Conservation (phyloP, 1,284 basidiomycete species). For the Acaromyces ingoldii region DNA sequence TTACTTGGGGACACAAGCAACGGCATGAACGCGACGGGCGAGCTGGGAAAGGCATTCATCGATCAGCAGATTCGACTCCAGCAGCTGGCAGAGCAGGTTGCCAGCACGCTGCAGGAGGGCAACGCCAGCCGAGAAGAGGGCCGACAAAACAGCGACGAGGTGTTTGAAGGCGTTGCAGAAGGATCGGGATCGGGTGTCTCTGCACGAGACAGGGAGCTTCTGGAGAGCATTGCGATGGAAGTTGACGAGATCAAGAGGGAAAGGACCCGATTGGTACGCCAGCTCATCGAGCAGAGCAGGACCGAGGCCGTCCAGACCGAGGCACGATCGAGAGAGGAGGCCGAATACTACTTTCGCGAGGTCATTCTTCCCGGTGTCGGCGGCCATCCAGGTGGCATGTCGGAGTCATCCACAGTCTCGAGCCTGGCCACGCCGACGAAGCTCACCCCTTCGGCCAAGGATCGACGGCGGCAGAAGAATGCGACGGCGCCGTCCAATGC, state of each 20-base stretch:
- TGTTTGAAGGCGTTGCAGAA: no score
- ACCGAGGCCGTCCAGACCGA: neutral
- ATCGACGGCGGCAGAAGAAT: slow-evolving; percentile 13
- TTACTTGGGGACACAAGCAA: neutral
- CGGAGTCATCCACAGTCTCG: neutral
- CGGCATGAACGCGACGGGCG: neutral
- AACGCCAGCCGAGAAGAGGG: neutral
- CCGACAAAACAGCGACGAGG: no score
- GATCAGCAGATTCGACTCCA: slow-evolving; percentile 2
- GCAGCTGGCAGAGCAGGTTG: neutral
- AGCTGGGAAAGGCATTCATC: neutral
- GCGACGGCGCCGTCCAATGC: slow-evolving; percentile 32
- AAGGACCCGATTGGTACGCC: neutral
- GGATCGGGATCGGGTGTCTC: no score
- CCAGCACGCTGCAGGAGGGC: neutral
- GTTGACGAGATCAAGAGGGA: slow-evolving; percentile 1
- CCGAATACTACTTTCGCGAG: no score
- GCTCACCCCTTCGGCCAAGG: neutral
- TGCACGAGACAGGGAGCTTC: neutral
- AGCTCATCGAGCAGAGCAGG: neutral
- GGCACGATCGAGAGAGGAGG: no score
- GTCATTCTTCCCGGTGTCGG: neutral
- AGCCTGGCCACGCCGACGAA: slow-evolving; percentile 1
- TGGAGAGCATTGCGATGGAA: neutral
- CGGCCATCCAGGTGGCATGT: neutral